Evolutionary conservation across 768 basidiomycete genomes (phyloP).

Genomic region (Favolaschia claudopus): DNA sequence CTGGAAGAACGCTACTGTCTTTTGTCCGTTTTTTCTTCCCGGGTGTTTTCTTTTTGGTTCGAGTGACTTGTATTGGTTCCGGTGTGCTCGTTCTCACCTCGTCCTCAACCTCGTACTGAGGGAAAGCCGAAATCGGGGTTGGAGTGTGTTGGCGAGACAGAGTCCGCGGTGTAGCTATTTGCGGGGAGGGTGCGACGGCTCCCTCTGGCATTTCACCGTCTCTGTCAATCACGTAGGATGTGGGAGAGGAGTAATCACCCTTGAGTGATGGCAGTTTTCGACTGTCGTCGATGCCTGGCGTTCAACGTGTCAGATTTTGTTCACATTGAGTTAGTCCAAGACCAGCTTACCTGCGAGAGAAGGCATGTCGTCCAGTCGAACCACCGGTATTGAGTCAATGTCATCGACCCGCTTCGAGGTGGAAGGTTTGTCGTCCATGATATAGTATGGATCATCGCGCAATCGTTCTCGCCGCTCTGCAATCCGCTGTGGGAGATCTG

Average conservation of each 20-base stretch:
- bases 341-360: slow-evolving; percentile 44
- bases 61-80: slow-evolving; percentile 79
- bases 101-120: slow-evolving; percentile 62
- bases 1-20: slow-evolving; percentile 3
- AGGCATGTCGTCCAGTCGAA: slow-evolving; percentile 79
- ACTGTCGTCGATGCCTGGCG: slow-evolving; percentile 38
- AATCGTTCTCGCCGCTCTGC: slow-evolving; percentile 78
- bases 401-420: slow-evolving; percentile 52
- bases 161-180: slow-evolving; percentile 22
- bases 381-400: slow-evolving; percentile 92
- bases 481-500: slow-evolving; percentile 62
- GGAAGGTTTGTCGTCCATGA: slow-evolving; percentile 65
- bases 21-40: slow-evolving; percentile 75
- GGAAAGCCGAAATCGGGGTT: slow-evolving; percentile 48
- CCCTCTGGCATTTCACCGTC: slow-evolving; percentile 88
- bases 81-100: slow-evolving; percentile 58
- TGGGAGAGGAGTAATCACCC: slow-evolving; percentile 47
- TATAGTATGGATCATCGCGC: slow-evolving; percentile 92
- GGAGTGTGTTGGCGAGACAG: slow-evolving; percentile 45
- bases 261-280: slow-evolving; percentile 53
- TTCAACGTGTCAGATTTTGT: neutral
- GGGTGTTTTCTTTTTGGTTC: slow-evolving; percentile 70
- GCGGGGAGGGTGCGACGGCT: slow-evolving; percentile 33
- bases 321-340: neutral
- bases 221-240: slow-evolving; percentile 72